Evolutionary conservation across 768 basidiomycete genomes (phyloP), one percentile per base, ranked within the genome.

Genomic region (Suillus americanus): DNA sequence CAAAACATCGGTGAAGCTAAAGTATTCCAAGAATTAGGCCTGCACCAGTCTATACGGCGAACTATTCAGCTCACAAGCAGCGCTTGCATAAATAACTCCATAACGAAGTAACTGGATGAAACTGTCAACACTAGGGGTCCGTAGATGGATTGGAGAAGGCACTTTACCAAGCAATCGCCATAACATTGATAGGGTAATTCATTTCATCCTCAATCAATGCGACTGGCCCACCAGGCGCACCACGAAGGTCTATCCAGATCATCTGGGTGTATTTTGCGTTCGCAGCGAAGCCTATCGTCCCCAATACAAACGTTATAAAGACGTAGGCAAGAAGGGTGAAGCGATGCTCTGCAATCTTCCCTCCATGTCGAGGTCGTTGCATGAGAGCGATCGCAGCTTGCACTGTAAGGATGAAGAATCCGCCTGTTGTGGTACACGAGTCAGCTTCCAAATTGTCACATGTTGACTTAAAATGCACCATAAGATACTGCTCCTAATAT

Each of bases 211-310:
- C 64, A 45, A 65, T 53, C 35, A 69, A 70, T 14, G 64, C 65
- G 66, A 45, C 30, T 66, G 64, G 61, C 8, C 64, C 64, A 14
- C 64, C 64, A 18, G 64, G 60, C 23, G 64, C 33, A 33, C 54
- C 65, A 13, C 76, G 75, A 37, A 75, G 23, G 50, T 78, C 74
- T 30, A 77, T 75, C 67, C 66, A 79, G 23, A 75, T 72, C 77
- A 74, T 68, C 67, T 72, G 50, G 37, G 68, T 77, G 61, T 72
- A 76, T 41, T 67, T 71, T 3, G 68, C 66, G 33, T 77, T 72
- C 2, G 57, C 69, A 7, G 69, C 76, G 8, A 77, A 69, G 7
- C 70, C 71, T 13, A 78, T 60, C 2, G 72, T 77, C 5, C 66
- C 77, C 25, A 75, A 63, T 23, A 56, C 6, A 35, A 77, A 77